Base-by-base conservation (phyloP, 345 rosid genomes). In the Murraya paniculata region DNA sequence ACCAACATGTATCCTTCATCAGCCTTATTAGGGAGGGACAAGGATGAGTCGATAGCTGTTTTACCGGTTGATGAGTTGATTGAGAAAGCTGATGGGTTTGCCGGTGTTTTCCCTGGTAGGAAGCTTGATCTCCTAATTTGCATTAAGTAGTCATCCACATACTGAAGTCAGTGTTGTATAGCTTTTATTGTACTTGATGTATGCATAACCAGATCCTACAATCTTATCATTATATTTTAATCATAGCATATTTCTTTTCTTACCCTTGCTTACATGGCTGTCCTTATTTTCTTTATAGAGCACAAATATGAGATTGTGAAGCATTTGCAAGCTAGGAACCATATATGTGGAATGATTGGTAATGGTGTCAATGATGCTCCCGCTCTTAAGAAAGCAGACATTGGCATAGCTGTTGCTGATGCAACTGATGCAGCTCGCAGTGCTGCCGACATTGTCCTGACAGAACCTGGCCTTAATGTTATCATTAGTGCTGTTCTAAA, bases 281-380 rank as follows among this genome's bases (percentile, higher is more conserved):
- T 35, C 39, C 53, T 66, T 22, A 2, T 56, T 53, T n/a, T 16
- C 45, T 73, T 74, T 68, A 7, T 80, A 89, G 93, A 88, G 72
- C 95, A 91, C 85, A 89, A 91, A 78, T 91, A 88, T 55, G 90
- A 89, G 89, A 91, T 91, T 22, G 90, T 89, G 82, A 91, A 91
- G 76, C 86, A 87, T 41, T 73, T 89, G 82, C 95, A 89, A 89
- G 93, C 89, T 65, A 84, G 95, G 83, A 90, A 90, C 68, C 93
- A 91, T 68, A 80, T 82, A 57, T 83, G 87, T 81, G 88, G 90
- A 81, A 88, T 91, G 87, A 84, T 90, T 27, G 90, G 93, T 10
- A 93, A 88, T 78, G 86, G 90, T 39, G 85, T 88, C 57, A 90
- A 91, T 25, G 95, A 91, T 76, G 93, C 93, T 68, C 92, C 93